Base-by-base conservation (phyloP, 2,329 filamentous ascomycete species). In the Aspergillaceae sp. region DNA sequence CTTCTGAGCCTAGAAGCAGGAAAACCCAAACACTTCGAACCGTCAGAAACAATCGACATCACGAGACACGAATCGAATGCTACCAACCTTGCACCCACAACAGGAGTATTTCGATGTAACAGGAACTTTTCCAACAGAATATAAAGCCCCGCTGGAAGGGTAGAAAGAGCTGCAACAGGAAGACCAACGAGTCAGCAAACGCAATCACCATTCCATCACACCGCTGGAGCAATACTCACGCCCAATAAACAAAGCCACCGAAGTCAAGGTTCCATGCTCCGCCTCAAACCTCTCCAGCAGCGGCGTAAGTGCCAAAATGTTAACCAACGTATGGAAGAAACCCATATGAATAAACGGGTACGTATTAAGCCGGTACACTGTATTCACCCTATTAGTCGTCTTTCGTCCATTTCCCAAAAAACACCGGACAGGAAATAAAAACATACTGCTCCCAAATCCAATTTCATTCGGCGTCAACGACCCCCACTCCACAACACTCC, bases 291-390 rank as follows among this genome's bases (percentile, higher is more conserved):
- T 80, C 68, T 96, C 91, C 65, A 98, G 72, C 43, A 98, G 74
- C n/a, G 92, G 92, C 35, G 84, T 83, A 51, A 97, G 66, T 26
- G 88, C 86, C 52, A 94, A 44, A 27, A 88, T 65, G 67, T 97
- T 95, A 61, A 94, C 72, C 44, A 90, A 60, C 50, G 84, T 77
- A 67, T 97, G 92, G 56, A 95, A 73, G 63, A 94, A 77, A 57
- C 84, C 85, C 40, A 81, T 67, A 64, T 98, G 92, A 49, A 96
- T 82, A 47, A 98, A 74, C 1, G 90, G 88, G 62, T 88, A 98
- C 0, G 91, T 94, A 63, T 95, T 96, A 33, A 94, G 77, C 50
- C 92, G 83, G 68, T 96, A 91, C 72, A 94, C 90, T 95, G 64
- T 44, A 44, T 36, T 30, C n/a, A 8, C 11, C 19, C 4, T 11